phyloP scores from a whole-genome alignment of 108 stramenopile genomes.

The Skeletonema costatum region DNA sequence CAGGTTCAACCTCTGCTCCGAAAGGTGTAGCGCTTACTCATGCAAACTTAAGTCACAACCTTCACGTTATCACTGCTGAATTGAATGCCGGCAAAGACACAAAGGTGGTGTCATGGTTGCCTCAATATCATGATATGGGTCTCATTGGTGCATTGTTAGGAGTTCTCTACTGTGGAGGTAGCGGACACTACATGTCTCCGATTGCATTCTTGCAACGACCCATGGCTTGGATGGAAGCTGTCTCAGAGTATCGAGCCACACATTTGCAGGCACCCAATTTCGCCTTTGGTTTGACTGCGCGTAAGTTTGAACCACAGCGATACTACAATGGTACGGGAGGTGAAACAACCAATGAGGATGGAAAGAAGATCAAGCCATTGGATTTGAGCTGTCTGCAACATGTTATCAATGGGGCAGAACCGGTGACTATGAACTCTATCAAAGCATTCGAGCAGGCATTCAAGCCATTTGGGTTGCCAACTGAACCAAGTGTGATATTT shows the following conservation, averaged over 20 bases:
- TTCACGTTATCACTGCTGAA: constrained; percentile 82
- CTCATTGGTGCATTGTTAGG: constrained; percentile 96
- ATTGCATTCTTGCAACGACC: constrained; percentile 95
- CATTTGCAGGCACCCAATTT: constrained; percentile 99
- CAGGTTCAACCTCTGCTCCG: constrained; percentile 93
- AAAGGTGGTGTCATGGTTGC: constrained; percentile 97
- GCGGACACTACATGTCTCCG: constrained; percentile 96
- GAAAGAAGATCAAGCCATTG: constrained; percentile 40
- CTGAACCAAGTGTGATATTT: constrained; percentile 61
- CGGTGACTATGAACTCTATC: constrained; percentile 81
- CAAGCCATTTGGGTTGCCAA: constrained; percentile 69
- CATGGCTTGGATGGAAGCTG: constrained; percentile 87
- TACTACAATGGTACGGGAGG: constrained; percentile 23
- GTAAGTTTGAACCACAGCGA: constrained; percentile 74
- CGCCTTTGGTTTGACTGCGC: constrained; percentile 90
- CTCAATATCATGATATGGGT: constrained; percentile 99
- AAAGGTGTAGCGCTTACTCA: constrained; percentile 96
- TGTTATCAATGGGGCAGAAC: constrained; percentile 97
- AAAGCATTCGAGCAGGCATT: constrained; percentile 81
- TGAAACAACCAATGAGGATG: constrained; percentile 10
- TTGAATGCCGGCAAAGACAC: constrained; percentile 80
- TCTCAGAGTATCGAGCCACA: constrained; percentile 83
- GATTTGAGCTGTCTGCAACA: constrained; percentile 88
- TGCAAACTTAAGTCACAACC: constrained; percentile 90
- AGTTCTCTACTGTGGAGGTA: constrained; percentile 93